Evolutionary conservation across 2,329 filamentous ascomycete genomes (phyloP), one percentile per base, ranked within the genome.

Genomic region (Aspergillus intermedius): DNA sequence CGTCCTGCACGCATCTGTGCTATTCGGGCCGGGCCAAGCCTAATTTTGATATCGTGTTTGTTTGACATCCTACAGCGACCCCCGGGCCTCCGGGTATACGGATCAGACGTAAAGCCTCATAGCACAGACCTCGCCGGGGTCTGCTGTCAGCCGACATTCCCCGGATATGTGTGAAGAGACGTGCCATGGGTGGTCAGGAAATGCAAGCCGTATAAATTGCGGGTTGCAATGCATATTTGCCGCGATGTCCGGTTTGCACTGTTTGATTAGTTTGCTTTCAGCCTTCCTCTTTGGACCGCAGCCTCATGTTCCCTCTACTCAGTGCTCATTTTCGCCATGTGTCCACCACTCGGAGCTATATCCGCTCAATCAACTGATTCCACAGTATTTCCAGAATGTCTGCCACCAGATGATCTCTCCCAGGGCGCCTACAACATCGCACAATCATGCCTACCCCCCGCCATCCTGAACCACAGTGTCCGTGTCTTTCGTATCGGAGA

Each of bases 381-480:
- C 9, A 22, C 8, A 10, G 9, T 25, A n/a, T 19, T 41, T 15
- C 42, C 45, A 12, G 5, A 30, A 34, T 45, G 41, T 10, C 19
- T 50, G 10, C 49, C 45, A 8, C 6, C 41, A 9, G 45, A 50
- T 23, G 4, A 17, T 15, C 22, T 47, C 42, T 37, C 45, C n/a
- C 47, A 45, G 45, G 45, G 44, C 10, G 50, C 50, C 23, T 48
- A 47, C 28, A n/a, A 48, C 6, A 46, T 60, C 22, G 54, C 60
- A 35, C 48, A 35, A 44, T 48, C 48, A 15, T 46, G 17, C 9
- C 58, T 60, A 37, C 57, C 60, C 34, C 44, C 52, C 28, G 37
- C 55, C 15, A 59, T 63, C 28, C 45, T 64, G 30, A 58, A 64
- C 45, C 60, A 62, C 51, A 58, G 54, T 42, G n/a, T 62, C 44